Percentiles rank a stretch among this genome's conserved stretches.
These are phyloP conservation scores for Metschnikowia vanudenii DNA, from an alignment of 805 yeast genomes.

Conservation along the genomic window DNA sequence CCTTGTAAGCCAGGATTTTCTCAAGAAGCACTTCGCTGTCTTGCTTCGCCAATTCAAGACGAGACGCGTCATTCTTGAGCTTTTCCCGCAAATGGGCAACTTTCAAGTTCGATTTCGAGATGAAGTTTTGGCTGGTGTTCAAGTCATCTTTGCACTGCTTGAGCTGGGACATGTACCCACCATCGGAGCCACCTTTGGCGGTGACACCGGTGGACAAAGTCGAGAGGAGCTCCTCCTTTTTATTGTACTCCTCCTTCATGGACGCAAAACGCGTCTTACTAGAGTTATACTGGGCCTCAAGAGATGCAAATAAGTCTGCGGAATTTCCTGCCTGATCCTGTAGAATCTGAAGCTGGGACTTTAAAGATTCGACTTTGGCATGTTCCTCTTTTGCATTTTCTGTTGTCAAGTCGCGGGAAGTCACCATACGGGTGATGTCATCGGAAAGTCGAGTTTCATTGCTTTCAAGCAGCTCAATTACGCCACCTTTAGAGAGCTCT, in stretches of 20 bases:
- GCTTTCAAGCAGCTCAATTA: constrained; percentile 57
- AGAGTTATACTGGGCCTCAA: constrained; percentile 45
- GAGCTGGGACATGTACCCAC: constrained; percentile 75
- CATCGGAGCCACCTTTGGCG: constrained; percentile 67
- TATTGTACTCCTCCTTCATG: constrained; percentile 47
- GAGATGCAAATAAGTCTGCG: constrained; percentile 33
- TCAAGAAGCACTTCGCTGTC: constrained; percentile 43
- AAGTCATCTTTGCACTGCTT: constrained; percentile 57
- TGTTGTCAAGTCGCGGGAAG: constrained; percentile 55
- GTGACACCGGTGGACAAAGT: constrained; percentile 89
- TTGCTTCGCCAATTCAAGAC: constrained; percentile 50
- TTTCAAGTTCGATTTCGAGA: constrained; percentile 60
- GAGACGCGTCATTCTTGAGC: constrained; percentile 45
- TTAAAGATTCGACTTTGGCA: constrained; percentile 18
- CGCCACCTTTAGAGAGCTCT: constrained; percentile 61
- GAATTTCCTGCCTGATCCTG: constrained; percentile 37
- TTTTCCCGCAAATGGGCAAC: constrained; percentile 57
- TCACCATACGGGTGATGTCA: constrained; percentile 63
- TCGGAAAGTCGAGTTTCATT: constrained; percentile 57
- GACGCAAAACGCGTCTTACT: constrained; percentile 45
- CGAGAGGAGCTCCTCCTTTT: constrained; percentile 76
- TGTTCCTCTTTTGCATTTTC: constrained; percentile 53
- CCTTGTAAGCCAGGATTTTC: constrained; percentile 44
- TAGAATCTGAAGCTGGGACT: constrained; percentile 33
- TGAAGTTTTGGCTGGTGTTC: constrained; percentile 51